These are phyloP conservation scores for Pisolithus microcarpus DNA, from an alignment of 768 basidiomycete species.

Conservation along the genomic window DNA sequence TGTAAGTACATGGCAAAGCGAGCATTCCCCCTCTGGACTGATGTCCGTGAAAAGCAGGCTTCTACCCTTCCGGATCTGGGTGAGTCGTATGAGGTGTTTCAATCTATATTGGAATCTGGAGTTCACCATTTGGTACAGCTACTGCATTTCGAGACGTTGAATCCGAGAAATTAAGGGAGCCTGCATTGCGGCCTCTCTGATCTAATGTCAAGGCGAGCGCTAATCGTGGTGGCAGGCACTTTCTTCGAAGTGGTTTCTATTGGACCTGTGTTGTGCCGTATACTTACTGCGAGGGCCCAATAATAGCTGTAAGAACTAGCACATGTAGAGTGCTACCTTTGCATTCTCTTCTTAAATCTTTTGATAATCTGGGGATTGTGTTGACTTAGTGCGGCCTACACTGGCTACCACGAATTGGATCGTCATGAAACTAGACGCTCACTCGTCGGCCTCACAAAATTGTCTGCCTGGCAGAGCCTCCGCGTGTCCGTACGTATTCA, in stretches of 20 bases:
- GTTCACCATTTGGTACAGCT: constrained; percentile 25
- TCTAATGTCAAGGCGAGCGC: not conserved
- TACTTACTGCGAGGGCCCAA: no score
- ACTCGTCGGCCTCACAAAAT: no score
- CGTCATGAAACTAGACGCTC: constrained; percentile 16
- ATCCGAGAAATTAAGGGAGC: constrained; percentile 37
- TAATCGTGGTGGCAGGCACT: no score
- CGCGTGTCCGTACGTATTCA: no score
- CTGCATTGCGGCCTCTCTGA: no score
- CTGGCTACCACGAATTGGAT: no score
- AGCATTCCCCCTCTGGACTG: not conserved
- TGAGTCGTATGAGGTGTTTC: constrained; percentile 20
- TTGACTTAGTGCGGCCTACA: not conserved
- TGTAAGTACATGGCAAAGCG: constrained; percentile 15
- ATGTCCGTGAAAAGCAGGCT: constrained; percentile 24
- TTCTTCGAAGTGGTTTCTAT: no score
- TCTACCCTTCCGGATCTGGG: constrained; percentile 57
- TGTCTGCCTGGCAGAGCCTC: no score
- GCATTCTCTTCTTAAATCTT: constrained; percentile 95
- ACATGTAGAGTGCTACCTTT: constrained; percentile 39
- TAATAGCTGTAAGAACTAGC: not conserved
- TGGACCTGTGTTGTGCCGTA: no score
- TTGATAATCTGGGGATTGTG: constrained; percentile 67
- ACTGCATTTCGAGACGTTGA: constrained; percentile 47
- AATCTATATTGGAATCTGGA: constrained; percentile 13